These are phyloP conservation scores for Linaria vulgaris DNA, from an alignment of 257 asterid species.

Conservation along the genomic window DNA sequence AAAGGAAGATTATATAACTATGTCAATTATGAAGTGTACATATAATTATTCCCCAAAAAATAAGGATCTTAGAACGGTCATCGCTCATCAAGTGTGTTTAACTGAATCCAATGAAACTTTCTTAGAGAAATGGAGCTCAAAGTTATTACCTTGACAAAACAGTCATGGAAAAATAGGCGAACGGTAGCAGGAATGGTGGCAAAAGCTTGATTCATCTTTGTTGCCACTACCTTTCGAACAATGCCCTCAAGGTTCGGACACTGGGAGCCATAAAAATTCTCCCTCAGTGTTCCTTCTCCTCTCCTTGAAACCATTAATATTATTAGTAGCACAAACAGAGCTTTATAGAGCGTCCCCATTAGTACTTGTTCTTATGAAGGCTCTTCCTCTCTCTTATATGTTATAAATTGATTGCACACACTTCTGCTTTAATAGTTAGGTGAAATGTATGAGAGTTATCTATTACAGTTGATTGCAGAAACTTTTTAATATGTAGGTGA, in stretches of 20 bases:
- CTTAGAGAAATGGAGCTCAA: background rate
- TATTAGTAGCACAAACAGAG: slow-evolving; percentile 32
- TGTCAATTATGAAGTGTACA: no score
- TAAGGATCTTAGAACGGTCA: background rate
- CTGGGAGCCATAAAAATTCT: slow-evolving; percentile 47
- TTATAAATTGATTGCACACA: no score
- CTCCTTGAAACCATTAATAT: slow-evolving; percentile 20
- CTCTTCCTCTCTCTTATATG: background rate
- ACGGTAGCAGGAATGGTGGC: slow-evolving; percentile 67
- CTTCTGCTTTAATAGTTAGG: no score
- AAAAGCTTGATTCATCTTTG: slow-evolving; percentile 47
- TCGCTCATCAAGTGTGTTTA: no score
- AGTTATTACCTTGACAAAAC: slow-evolving; percentile 56
- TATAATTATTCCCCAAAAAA: no score
- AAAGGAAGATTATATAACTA: no score
- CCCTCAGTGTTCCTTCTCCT: slow-evolving; percentile 48
- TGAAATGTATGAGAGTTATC: no score
- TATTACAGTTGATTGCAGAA: background rate
- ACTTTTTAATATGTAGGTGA: no score
- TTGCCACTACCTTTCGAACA: slow-evolving; percentile 40
- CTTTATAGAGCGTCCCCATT: slow-evolving; percentile 29
- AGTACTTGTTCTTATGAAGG: slow-evolving; percentile 1
- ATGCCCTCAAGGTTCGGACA: slow-evolving; percentile 63
- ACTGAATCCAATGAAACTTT: background rate
- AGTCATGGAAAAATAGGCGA: slow-evolving; percentile 77